Percentiles rank a stretch among this genome's conserved stretches.
These are phyloP conservation scores for Pseudoperonospora humuli DNA, from an alignment of 352 stramenopile species.

Conservation along the genomic window DNA sequence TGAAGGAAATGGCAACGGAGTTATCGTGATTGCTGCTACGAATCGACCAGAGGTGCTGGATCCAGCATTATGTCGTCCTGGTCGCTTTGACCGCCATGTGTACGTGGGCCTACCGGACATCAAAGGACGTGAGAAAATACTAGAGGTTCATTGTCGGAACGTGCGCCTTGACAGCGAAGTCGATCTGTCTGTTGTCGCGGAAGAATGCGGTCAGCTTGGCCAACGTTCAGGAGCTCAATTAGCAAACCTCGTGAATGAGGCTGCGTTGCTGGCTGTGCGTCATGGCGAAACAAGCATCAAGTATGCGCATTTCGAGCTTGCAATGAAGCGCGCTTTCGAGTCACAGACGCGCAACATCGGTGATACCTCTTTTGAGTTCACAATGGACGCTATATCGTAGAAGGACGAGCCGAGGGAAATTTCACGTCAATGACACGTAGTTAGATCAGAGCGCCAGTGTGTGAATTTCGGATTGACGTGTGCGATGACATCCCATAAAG, in stretches of 20 bases:
- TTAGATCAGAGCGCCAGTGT: too few relatives aligned
- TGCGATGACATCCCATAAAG: too few relatives aligned
- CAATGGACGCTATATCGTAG: too few relatives aligned
- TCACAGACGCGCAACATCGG: constrained; percentile 49
- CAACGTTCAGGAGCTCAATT: constrained; percentile 68
- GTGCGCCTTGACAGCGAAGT: constrained; percentile 53
- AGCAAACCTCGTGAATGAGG: constrained; percentile 79
- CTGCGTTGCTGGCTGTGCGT: constrained; percentile 66
- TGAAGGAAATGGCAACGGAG: constrained; percentile 84
- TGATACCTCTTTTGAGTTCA: constrained; percentile 44
- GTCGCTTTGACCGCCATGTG: constrained; percentile 95
- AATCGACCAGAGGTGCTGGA: constrained; percentile 96
- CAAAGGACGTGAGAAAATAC: constrained; percentile 80
- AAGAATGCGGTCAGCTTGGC: constrained; percentile 46
- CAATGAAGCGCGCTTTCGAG: constrained; percentile 64
- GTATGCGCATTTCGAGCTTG: constrained; percentile 62
- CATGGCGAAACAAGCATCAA: constrained; percentile 55
- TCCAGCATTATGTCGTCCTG: constrained; percentile 91
- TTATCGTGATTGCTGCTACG: constrained; percentile 96
- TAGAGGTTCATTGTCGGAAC: constrained; percentile 57
- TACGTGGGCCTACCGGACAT: constrained; percentile 92
- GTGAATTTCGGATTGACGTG: too few relatives aligned
- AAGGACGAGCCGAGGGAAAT: too few relatives aligned
- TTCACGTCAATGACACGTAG: too few relatives aligned
- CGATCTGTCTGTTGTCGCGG: constrained; percentile 38